phyloP scores from a whole-genome alignment of 768 basidiomycete genomes.

The Boletus subparvulus region DNA sequence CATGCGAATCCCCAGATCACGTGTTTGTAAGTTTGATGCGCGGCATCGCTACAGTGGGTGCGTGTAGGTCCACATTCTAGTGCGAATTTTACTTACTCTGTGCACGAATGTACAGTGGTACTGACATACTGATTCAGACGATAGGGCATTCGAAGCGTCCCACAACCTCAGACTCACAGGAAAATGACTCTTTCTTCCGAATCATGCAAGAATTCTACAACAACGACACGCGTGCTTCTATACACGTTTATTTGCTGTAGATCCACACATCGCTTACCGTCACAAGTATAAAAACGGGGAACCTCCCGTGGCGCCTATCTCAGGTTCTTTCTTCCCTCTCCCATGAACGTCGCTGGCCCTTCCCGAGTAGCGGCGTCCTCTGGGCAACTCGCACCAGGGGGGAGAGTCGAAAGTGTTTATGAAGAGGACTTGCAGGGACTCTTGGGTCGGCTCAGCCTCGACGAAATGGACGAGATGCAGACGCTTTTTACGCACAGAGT shows the following conservation, averaged over 20 bases:
- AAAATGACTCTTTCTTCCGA: too few species aligned
- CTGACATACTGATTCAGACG: too few species aligned
- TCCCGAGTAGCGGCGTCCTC: slow-evolving; percentile 11
- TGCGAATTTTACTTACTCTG: too few species aligned
- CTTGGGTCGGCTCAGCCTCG: slow-evolving; percentile 17
- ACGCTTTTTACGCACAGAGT: slow-evolving; percentile 4
- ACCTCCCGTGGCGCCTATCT: background rate
- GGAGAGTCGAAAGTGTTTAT: slow-evolving; percentile 23
- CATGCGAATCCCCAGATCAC: too few species aligned
- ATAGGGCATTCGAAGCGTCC: too few species aligned
- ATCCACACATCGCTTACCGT: slow-evolving; percentile 1
- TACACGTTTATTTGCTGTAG: background rate
- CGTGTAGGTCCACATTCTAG: too few species aligned
- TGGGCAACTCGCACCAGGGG: background rate
- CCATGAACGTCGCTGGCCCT: slow-evolving; percentile 30
- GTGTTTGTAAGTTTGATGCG: too few species aligned
- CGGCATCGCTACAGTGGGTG: too few species aligned
- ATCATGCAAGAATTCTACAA: too few species aligned
- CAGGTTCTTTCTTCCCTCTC: slow-evolving; percentile 12
- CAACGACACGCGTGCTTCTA: background rate
- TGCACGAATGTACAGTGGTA: too few species aligned
- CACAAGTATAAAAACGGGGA: slow-evolving; percentile 1
- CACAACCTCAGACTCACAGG: too few species aligned
- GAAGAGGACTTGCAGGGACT: slow-evolving; percentile 26
- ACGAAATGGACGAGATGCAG: slow-evolving; percentile 22